A percentile compares a stretch with the other conserved stretches of the same genome.
Evolutionary conservation across 116 monocot genomes (phyloP).

Genomic region (Posidonia oceanica): DNA sequence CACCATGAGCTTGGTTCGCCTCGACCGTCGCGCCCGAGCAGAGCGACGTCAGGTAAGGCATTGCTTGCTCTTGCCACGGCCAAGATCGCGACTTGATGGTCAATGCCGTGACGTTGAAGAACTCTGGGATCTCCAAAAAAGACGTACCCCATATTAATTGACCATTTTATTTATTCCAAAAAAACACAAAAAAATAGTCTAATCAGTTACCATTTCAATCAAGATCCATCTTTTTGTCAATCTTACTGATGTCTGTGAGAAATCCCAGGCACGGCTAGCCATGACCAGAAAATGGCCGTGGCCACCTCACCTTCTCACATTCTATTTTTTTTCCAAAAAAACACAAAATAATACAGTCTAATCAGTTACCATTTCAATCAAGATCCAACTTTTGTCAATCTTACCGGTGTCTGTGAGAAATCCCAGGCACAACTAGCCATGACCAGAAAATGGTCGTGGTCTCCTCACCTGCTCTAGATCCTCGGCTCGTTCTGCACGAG

Average conservation of each 20-base stretch:
- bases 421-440: conserved; percentile 74
- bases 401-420: conserved; percentile 37
- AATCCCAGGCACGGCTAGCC: conserved; percentile 70
- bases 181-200: too few species aligned
- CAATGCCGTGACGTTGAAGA: conserved; percentile 63
- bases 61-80: conserved; percentile 86
- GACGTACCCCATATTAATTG: conserved; percentile 62
- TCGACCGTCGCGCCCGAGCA: conserved; percentile 38
- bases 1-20: conserved; percentile 41
- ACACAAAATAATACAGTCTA: too few species aligned
- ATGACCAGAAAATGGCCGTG: conserved; percentile 73
- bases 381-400: too few species aligned
- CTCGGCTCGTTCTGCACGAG: conserved; percentile 16
- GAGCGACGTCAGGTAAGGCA: conserved; percentile 74
- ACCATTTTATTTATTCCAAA: conserved; percentile 6
- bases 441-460: conserved; percentile 77
- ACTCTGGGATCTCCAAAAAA: conserved; percentile 39
- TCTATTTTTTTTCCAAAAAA: too few species aligned
- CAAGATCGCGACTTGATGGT: conserved; percentile 47
- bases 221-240: too few species aligned
- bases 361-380: too few species aligned
- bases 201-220: too few species aligned
- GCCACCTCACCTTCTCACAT: conserved; percentile 26
- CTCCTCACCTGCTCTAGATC: conserved; percentile 30
- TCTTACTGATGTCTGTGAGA: conserved; percentile 39